phyloP scores from a whole-genome alignment of 495 filamentous ascomycete species.

The Margaritispora aquatica region DNA sequence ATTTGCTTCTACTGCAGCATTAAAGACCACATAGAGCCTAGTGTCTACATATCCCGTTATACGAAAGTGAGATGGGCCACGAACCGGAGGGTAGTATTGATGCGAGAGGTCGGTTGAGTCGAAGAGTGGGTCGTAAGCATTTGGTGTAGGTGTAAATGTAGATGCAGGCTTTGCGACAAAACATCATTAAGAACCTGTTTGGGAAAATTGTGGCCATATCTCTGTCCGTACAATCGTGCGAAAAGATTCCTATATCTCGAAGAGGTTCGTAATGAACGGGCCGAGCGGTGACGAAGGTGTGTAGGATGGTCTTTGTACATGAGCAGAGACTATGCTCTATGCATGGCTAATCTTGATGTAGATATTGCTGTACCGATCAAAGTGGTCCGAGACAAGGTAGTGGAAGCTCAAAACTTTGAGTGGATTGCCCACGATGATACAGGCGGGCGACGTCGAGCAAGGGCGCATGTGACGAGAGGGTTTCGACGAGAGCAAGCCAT shows the following conservation, averaged over 20 bases:
- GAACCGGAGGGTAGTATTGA: too few species aligned
- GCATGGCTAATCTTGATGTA: neutral
- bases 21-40: too few species aligned
- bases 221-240: neutral
- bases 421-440: conserved; percentile 13
- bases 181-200: conserved; percentile 4
- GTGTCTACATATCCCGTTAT: too few species aligned
- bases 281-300: neutral
- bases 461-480: conserved; percentile 12
- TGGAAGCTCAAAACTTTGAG: conserved; percentile 1
- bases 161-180: neutral
- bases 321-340: too few species aligned
- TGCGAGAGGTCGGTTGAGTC: neutral
- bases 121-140: neutral
- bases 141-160: too few species aligned
- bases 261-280: too few species aligned
- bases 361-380: too few species aligned
- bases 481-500: conserved; percentile 9
- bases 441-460: neutral
- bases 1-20: too few species aligned
- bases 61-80: too few species aligned
- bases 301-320: too few species aligned
- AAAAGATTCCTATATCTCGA: too few species aligned
- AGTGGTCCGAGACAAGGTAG: neutral
- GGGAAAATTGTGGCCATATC: conserved; percentile 1